Conservation (phyloP, 2,329 filamentous ascomycete genomes). For the Aschersonia sp. region DNA sequence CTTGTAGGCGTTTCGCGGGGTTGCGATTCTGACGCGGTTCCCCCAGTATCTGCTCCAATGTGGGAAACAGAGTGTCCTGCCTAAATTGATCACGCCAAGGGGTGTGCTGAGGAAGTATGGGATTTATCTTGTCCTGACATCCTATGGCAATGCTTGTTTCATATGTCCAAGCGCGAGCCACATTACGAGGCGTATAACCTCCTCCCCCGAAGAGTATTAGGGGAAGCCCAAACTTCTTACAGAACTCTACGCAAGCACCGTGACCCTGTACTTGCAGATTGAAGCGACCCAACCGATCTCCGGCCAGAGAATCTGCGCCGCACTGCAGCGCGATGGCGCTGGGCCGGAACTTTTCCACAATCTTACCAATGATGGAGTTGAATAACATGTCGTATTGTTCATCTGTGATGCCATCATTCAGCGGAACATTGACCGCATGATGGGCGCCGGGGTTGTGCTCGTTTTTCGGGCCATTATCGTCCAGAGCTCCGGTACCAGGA, state of each 20-base stretch:
- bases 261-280: slow-evolving; percentile 94
- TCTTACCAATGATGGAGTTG: slow-evolving; percentile 62
- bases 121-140: slow-evolving; percentile 53
- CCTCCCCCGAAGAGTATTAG: slow-evolving; percentile 87
- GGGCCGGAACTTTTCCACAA: slow-evolving; percentile 74
- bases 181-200: slow-evolving; percentile 92
- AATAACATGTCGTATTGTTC: slow-evolving; percentile 80
- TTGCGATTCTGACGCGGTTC: slow-evolving; percentile 69
- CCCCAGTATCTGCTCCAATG: slow-evolving; percentile 56
- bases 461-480: slow-evolving; percentile 71
- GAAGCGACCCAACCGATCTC: slow-evolving; percentile 87
- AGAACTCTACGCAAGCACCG: slow-evolving; percentile 78
- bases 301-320: slow-evolving; percentile 85
- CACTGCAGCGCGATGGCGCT: slow-evolving; percentile 89
- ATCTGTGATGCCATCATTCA: slow-evolving; percentile 84
- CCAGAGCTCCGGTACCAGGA: slow-evolving; percentile 76
- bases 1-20: slow-evolving; percentile 57
- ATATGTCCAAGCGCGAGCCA: slow-evolving; percentile 91
- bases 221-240: slow-evolving; percentile 68
- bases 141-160: slow-evolving; percentile 86
- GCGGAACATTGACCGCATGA: slow-evolving; percentile 79
- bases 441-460: slow-evolving; percentile 79
- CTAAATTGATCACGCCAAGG: slow-evolving; percentile 84
- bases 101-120: slow-evolving; percentile 63
- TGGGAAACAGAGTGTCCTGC: slow-evolving; percentile 76